Conservation (phyloP, 2,329 filamentous ascomycete genomes). For the Daldinia sp. region DNA sequence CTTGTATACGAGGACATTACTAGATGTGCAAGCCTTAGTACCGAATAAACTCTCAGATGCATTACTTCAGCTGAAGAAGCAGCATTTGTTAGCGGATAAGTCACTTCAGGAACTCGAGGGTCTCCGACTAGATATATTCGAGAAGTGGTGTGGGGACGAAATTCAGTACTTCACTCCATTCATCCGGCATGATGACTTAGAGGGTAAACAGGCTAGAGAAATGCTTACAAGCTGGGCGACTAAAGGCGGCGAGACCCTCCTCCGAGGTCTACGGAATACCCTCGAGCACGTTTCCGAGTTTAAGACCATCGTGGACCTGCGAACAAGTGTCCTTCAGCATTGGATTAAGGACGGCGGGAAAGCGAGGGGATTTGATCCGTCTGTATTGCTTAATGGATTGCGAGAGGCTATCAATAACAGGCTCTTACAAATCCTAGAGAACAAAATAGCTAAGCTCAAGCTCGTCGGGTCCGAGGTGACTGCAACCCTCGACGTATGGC, state of each 20-base stretch:
- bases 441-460: conserved; percentile 73
- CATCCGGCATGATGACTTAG: conserved; percentile 82
- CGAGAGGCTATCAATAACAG: conserved; percentile 76
- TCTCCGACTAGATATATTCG: conserved; percentile 80
- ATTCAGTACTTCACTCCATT: conserved; percentile 89
- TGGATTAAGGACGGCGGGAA: conserved; percentile 79
- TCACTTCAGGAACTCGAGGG: conserved; percentile 75
- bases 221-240: conserved; percentile 74
- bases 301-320: conserved; percentile 74
- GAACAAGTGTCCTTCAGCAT: conserved; percentile 76
- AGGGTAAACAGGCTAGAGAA: conserved; percentile 68
- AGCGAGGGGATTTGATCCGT: conserved; percentile 74
- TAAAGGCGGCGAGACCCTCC: conserved; percentile 68
- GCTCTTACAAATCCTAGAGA: conserved; percentile 71
- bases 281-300: conserved; percentile 74
- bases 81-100: conserved; percentile 77
- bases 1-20: conserved; percentile 81
- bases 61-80: conserved; percentile 75
- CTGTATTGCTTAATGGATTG: conserved; percentile 75
- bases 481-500: conserved; percentile 71
- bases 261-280: conserved; percentile 71
- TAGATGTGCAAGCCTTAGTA: conserved; percentile 81
- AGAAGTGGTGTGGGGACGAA: conserved; percentile 84
- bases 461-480: conserved; percentile 74
- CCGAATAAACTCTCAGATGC: conserved; percentile 78